Evolutionary conservation across 1,139 yeast species (phyloP).

Genomic region (Protomyces lactucae-debilis): DNA sequence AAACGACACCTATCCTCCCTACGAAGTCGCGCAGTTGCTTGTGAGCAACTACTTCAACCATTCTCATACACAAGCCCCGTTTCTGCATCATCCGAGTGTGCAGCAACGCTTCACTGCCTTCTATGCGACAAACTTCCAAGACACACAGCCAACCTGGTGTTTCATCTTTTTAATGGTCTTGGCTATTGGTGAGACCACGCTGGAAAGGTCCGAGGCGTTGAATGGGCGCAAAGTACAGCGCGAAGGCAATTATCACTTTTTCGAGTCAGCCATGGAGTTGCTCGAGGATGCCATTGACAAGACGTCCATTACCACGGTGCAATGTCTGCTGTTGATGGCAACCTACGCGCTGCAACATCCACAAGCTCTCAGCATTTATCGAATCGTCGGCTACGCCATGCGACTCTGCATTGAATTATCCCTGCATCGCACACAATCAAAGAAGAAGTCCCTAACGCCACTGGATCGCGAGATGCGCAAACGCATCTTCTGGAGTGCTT

Average conservation of each 20-base stretch:
- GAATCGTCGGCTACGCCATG: conserved; percentile 22
- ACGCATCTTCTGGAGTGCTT: conserved; percentile 34
- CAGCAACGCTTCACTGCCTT: conserved; percentile 12
- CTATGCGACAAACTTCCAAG: conserved; percentile 5
- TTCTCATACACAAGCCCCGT: conserved; percentile 22
- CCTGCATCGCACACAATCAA: conserved; percentile 18
- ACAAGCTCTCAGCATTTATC: conserved; percentile 14
- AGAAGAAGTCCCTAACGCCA: conserved; percentile 16
- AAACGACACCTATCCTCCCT: conserved; percentile 7
- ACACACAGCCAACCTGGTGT: conserved; percentile 15
- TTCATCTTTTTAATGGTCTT: conserved; percentile 20
- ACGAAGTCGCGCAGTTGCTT: conserved; percentile 8
- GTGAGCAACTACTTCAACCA: conserved; percentile 14
- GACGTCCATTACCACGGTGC: conserved; percentile 17
- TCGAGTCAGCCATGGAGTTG: conserved; percentile 18
- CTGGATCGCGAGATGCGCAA: conserved; percentile 33
- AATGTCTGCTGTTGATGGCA: conserved; percentile 10
- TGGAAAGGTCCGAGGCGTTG: conserved; percentile 13
- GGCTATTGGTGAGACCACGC: conserved; percentile 22
- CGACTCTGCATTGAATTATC: conserved; percentile 21
- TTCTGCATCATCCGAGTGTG: conserved; percentile 14
- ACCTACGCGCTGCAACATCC: conserved; percentile 22
- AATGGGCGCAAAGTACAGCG: background rate
- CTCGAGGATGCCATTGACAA: conserved; percentile 12
- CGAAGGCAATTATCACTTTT: conserved; percentile 6